A percentile compares a stretch with the other conserved stretches of the same genome.
phyloP scores from a whole-genome alignment of 495 filamentous ascomycete species.

The Aspergillus nanangensis region DNA sequence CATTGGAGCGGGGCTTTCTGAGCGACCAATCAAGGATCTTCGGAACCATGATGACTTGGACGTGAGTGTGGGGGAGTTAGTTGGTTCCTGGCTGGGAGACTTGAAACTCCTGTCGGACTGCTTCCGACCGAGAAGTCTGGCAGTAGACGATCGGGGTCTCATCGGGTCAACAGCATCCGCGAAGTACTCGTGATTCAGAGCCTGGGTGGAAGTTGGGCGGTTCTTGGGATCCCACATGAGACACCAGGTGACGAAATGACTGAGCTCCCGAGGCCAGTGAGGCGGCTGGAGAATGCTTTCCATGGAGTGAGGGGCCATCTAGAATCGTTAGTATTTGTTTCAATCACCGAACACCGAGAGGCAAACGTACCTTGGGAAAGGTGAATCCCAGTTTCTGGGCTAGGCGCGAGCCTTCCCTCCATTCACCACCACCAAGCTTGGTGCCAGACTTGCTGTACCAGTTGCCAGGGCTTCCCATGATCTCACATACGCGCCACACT shows the following conservation, averaged over 20 bases:
- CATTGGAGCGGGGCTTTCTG: constrained; percentile 50
- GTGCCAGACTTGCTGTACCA: constrained; percentile 91
- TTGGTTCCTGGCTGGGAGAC: constrained; percentile 56
- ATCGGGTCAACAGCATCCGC: constrained; percentile 91
- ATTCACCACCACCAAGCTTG: constrained; percentile 93
- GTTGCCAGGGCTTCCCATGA: constrained; percentile 98
- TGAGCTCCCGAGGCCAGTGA: constrained; percentile 85
- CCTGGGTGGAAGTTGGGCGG: constrained; percentile 91
- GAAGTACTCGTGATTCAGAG: constrained; percentile 92
- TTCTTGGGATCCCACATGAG: constrained; percentile 98
- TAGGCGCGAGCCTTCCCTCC: constrained; percentile 88
- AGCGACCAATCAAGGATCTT: constrained; percentile 77
- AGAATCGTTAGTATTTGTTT: constrained; percentile 3
- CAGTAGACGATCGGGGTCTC: constrained; percentile 84
- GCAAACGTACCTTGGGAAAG: constrained; percentile 71
- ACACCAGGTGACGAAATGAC: constrained; percentile 96
- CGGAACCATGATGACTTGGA: constrained; percentile 95
- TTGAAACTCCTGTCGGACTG: constrained; percentile 70
- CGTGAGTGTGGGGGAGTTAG: constrained; percentile 62
- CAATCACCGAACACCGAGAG: background rate
- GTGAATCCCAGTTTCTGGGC: constrained; percentile 97
- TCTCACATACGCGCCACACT: constrained; percentile 98
- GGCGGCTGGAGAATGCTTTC: constrained; percentile 86
- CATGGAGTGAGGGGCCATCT: constrained; percentile 98
- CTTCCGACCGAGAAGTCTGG: constrained; percentile 79